Percentiles rank a stretch among this genome's conserved stretches.
Conservation (phyloP, 2,329 filamentous ascomycete species). For the Pleoardoris graminearum region DNA sequence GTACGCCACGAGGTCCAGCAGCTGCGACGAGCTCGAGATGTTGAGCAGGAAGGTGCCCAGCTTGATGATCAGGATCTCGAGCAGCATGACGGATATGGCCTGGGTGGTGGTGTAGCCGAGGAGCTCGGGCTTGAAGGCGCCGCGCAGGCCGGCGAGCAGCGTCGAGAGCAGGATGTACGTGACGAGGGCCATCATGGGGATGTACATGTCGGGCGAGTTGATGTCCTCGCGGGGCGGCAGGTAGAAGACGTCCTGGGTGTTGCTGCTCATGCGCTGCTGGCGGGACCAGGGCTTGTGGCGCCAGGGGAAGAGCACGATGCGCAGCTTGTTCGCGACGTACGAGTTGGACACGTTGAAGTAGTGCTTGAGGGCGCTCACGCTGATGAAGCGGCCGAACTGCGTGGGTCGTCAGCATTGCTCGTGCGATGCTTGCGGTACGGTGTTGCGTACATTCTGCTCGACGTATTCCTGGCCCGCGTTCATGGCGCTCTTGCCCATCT, state of each 20-base stretch:
- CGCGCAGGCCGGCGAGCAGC: slow-evolving; percentile 83
- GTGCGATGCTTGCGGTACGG: slow-evolving; percentile 2
- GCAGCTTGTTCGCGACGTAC: slow-evolving; percentile 92
- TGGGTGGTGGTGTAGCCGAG: slow-evolving; percentile 86
- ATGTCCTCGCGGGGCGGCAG: slow-evolving; percentile 91
- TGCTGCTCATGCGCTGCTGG: slow-evolving; percentile 70
- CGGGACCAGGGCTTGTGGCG: slow-evolving; percentile 96
- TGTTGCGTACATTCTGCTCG: slow-evolving; percentile 79
- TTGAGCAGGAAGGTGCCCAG: slow-evolving; percentile 89
- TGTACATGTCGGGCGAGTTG: slow-evolving; percentile 99
- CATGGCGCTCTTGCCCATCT: slow-evolving; percentile 90
- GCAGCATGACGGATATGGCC: slow-evolving; percentile 77
- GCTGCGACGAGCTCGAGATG: slow-evolving; percentile 91
- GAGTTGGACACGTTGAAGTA: slow-evolving; percentile 99
- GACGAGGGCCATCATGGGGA: slow-evolving; percentile 93
- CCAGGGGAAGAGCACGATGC: slow-evolving; percentile 95
- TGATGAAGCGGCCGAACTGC: slow-evolving; percentile 81
- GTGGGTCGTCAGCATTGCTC: neutral
- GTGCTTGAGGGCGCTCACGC: slow-evolving; percentile 90
- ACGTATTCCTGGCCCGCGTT: slow-evolving; percentile 91
- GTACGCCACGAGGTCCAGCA: slow-evolving; percentile 93
- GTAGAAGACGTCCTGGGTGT: slow-evolving; percentile 67
- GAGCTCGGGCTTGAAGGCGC: slow-evolving; percentile 91
- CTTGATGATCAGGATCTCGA: slow-evolving; percentile 90
- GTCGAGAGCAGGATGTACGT: slow-evolving; percentile 96